Base-by-base conservation (phyloP, 768 basidiomycete species). In the Podaxis sp. region DNA sequence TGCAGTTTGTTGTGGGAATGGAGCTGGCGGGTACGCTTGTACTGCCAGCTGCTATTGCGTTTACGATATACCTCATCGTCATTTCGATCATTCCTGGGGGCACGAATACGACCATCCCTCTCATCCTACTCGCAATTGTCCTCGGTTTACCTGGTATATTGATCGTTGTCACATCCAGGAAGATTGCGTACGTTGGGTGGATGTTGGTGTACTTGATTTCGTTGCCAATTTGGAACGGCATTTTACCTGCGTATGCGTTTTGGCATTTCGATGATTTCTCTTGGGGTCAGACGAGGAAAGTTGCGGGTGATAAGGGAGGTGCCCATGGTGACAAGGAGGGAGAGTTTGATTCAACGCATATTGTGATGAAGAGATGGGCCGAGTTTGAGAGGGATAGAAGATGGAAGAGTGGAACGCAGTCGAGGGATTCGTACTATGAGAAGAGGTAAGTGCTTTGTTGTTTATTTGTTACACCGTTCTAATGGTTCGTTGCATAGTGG, bases 261-360 rank as follows among this genome's bases (percentile, higher is more conserved):
- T 96, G 96, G 93, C 95, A 98, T 76, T 96, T 99, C 75, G 97
- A 98, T 72, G 97, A 98, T 82, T 98, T 93, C 78, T 93, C 91
- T 24, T 95, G 95, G 94, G 97, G 97, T 77, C 90, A 95, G 77
- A 99, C 97, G 38, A 84, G 97, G 65, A 88, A 86, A 76, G 77
- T 90, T 65, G 81, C 84, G 33, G 95, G 95, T 8, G 91, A 90
- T 69, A 86, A 84, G 68, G 85, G 82, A 40, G 78, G 69, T 57
- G 83, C 83, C 61, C 91, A 94, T 68, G 92, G 91, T 11, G 96
- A 95, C 72, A 99, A 99, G 79, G 94, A 96, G 65, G 97, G 97
- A 73, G 92, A 92, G 72, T 99, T 99, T 70, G 96, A 99, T 77
- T 96, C 95, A 30, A 84, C 87, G 50, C 88, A 96, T 76, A 99